Conservation (phyloP, 2,329 filamentous ascomycete genomes). For the Verticillium nubilum region DNA sequence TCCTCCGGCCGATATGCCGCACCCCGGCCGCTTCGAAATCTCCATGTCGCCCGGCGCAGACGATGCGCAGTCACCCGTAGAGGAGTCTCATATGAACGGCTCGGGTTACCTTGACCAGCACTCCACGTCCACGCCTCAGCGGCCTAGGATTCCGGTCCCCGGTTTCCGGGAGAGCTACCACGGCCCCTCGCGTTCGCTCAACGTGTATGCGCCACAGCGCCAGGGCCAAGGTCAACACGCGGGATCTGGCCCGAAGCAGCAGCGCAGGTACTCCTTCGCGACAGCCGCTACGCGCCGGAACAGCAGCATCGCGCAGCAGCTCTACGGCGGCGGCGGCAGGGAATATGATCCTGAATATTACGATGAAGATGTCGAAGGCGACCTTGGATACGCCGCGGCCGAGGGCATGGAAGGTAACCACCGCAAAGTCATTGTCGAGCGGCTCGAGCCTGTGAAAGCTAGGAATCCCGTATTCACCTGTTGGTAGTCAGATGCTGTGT, state of each 20-base stretch:
- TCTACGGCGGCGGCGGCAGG: conserved; percentile 32
- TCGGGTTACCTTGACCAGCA: conserved; percentile 5
- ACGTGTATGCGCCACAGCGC: conserved; percentile 11
- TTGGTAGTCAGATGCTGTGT: conserved; percentile 64
- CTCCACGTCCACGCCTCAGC: conserved; percentile 1
- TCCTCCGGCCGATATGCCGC: conserved; percentile 61
- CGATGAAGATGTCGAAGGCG: conserved; percentile 79
- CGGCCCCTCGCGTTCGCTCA: conserved; percentile 19
- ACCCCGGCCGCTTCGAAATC: conserved; percentile 71
- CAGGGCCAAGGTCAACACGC: conserved; percentile 24
- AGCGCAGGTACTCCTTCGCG: conserved; percentile 50
- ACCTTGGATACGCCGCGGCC: conserved; percentile 89
- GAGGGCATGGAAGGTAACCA: conserved; percentile 89
- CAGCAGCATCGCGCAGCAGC: conserved; percentile 46
- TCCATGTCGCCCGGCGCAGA: conserved; percentile 40
- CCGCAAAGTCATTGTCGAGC: conserved; percentile 93
- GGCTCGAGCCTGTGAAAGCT: conserved; percentile 91
- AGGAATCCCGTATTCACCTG: conserved; percentile 96
- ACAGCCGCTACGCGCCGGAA: conserved; percentile 40
- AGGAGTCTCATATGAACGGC: conserved; percentile 12
- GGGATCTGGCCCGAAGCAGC: conserved; percentile 27
- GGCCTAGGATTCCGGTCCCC: conserved; percentile 8
- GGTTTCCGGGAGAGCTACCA: conserved; percentile 25
- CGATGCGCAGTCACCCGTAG: conserved; percentile 30
- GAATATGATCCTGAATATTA: conserved; percentile 43